A percentile compares a stretch with the other conserved stretches of the same genome.
Conservation (phyloP, 805 yeast species). For the Wickerhamiella occidentalis region DNA sequence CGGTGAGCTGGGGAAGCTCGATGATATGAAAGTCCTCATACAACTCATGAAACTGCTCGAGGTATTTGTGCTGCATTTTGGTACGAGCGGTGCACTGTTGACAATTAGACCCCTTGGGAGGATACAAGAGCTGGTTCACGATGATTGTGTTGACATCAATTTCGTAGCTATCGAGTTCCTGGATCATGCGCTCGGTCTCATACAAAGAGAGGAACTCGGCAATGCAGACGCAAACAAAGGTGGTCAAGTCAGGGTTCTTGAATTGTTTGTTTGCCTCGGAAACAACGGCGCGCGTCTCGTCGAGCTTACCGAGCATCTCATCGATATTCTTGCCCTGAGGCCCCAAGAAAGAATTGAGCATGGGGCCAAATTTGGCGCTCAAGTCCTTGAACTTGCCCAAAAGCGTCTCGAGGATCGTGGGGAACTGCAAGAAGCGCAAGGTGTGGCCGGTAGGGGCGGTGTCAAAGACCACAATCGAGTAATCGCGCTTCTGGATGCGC, state of each 20-base stretch:
- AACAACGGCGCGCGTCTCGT: constrained; percentile 68
- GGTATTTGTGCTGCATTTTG: constrained; percentile 90
- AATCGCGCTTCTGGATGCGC: constrained; percentile 70
- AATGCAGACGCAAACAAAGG: constrained; percentile 88
- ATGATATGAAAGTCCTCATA: constrained; percentile 96
- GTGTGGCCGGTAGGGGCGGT: constrained; percentile 99
- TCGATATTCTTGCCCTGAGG: constrained; percentile 33
- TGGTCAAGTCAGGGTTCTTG: constrained; percentile 90
- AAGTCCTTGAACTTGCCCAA: constrained; percentile 78
- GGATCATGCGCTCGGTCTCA: constrained; percentile 96
- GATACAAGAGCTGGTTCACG: constrained; percentile 84
- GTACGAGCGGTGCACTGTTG: constrained; percentile 85
- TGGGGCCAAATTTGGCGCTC: constrained; percentile 78
- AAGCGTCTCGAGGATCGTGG: constrained; percentile 79
- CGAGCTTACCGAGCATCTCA: constrained; percentile 68
- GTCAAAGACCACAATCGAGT: constrained; percentile 87
- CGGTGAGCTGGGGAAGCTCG: constrained; percentile 87
- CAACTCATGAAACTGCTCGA: constrained; percentile 88
- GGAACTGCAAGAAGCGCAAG: constrained; percentile 84
- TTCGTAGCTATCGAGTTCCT: constrained; percentile 84
- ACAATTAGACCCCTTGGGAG: constrained; percentile 60
- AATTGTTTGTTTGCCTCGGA: constrained; percentile 87
- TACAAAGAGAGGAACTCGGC: constrained; percentile 91
- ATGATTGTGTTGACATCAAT: constrained; percentile 96
- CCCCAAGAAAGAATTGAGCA: constrained; percentile 68